phyloP scores from a whole-genome alignment of 306 rosid genomes.

The Geum urbanum region DNA sequence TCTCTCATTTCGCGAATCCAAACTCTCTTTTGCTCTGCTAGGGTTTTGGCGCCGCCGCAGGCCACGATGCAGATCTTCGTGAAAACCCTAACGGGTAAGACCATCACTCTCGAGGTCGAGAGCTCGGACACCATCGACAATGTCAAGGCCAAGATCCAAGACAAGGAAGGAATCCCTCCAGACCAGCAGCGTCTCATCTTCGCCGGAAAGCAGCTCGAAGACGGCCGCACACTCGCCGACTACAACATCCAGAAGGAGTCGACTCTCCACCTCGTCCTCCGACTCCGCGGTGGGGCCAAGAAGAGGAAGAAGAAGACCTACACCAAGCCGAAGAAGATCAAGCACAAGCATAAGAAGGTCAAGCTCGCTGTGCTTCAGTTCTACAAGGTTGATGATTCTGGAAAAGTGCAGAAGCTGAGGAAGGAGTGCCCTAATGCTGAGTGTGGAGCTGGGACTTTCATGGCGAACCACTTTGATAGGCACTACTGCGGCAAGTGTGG shows the following conservation, averaged over 20 bases:
- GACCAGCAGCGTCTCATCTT: conserved; percentile 94
- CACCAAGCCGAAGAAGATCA: conserved; percentile 94
- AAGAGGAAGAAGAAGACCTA: conserved; percentile 98
- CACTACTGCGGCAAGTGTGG: conserved; percentile 97
- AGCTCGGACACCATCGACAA: conserved; percentile 90
- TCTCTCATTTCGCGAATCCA: neutral
- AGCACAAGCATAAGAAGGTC: conserved; percentile 95
- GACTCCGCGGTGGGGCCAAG: conserved; percentile 93
- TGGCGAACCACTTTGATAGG: conserved; percentile 90
- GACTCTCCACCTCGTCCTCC: conserved; percentile 80
- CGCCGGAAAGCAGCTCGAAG: conserved; percentile 95
- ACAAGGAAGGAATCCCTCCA: conserved; percentile 94
- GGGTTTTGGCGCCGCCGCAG: conserved; percentile 5
- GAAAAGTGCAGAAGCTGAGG: conserved; percentile 80
- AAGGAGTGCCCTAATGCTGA: conserved; percentile 91
- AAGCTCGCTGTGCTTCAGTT: conserved; percentile 83
- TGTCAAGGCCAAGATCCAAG: conserved; percentile 87
- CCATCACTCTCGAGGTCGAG: conserved; percentile 90
- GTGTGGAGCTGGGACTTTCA: conserved; percentile 91
- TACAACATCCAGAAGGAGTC: conserved; percentile 97
- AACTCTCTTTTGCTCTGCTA: neutral
- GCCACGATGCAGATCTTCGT: conserved; percentile 85
- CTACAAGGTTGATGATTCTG: conserved; percentile 84
- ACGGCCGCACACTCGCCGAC: conserved; percentile 92
- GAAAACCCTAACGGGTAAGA: conserved; percentile 92